Conservation (phyloP, 179 eudicot species). For the Corrigiola litoralis region DNA sequence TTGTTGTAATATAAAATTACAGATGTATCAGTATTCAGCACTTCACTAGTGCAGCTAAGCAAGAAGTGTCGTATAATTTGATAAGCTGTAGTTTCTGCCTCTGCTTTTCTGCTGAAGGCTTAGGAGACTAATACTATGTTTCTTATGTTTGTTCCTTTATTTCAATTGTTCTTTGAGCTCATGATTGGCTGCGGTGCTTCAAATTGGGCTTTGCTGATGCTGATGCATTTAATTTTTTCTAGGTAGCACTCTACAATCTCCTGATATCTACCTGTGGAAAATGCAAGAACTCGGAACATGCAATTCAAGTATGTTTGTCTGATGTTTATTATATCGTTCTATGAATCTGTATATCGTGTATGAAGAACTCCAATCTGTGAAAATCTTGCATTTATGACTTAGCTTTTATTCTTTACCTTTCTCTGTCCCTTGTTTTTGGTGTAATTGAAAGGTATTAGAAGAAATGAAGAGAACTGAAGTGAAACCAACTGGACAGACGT, state of each 20-base stretch:
- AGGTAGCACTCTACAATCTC: constrained; percentile 81
- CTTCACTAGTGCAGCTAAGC: too few relatives aligned
- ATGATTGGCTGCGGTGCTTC: too few relatives aligned
- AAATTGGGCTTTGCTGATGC: not conserved
- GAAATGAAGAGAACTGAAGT: constrained; percentile 93
- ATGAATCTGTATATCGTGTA: not conserved
- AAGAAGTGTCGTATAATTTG: too few relatives aligned
- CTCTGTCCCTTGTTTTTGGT: constrained; percentile 10
- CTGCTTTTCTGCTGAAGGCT: too few relatives aligned
- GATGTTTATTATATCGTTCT: constrained; percentile 3
- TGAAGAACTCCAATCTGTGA: not conserved
- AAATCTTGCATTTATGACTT: not conserved
- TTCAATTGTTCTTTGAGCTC: too few relatives aligned
- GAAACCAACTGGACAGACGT: constrained; percentile 92
- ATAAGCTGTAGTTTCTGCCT: too few relatives aligned
- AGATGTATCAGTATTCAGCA: too few relatives aligned
- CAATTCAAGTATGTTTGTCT: constrained; percentile 52
- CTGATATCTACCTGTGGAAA: constrained; percentile 84
- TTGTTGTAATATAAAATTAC: too few relatives aligned
- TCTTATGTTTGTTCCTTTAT: too few relatives aligned
- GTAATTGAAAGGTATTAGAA: constrained; percentile 63
- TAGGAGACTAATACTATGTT: too few relatives aligned
- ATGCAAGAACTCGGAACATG: constrained; percentile 67
- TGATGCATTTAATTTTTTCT: constrained; percentile 3
- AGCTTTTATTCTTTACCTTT: not conserved